Conservation (phyloP, 176 grass and related monocot species). For the Alopecurus myosuroides region DNA sequence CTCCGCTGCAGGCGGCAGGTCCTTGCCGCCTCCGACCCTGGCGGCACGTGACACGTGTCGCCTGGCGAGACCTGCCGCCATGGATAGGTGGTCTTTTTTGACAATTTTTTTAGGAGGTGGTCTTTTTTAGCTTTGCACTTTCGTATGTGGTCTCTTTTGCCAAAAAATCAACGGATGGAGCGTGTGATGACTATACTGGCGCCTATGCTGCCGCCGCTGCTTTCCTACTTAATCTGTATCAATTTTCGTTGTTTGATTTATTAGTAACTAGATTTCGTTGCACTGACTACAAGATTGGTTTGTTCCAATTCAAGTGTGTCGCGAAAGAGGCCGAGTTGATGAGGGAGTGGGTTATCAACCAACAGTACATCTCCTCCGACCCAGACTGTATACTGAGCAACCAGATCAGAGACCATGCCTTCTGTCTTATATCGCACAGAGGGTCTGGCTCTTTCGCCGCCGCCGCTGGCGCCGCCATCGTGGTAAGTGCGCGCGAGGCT, state of each 20-base stretch:
- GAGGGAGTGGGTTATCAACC: background rate
- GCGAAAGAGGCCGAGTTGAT: background rate
- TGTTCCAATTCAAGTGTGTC: background rate
- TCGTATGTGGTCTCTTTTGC: no score
- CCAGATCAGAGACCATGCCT: background rate
- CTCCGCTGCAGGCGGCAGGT: no score
- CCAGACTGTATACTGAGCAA: background rate
- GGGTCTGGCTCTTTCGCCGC: background rate
- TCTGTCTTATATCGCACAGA: background rate
- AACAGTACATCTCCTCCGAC: background rate
- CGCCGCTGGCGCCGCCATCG: background rate
- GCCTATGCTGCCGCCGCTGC: background rate
- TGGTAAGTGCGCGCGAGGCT: background rate
- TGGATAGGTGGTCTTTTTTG: no score
- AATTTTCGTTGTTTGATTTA: background rate
- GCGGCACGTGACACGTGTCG: no score
- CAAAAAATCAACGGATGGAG: no score
- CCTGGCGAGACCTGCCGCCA: no score
- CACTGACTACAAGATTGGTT: background rate
- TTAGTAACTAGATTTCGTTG: background rate
- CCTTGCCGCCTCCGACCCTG: no score
- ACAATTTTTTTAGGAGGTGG: no score
- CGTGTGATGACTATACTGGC: background rate
- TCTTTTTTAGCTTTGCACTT: no score
- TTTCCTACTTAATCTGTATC: background rate